Percentiles rank a stretch among this genome's conserved stretches.
These are phyloP conservation scores for Erysimum cheiri DNA, from an alignment of 441 rosid species.

Conservation along the genomic window DNA sequence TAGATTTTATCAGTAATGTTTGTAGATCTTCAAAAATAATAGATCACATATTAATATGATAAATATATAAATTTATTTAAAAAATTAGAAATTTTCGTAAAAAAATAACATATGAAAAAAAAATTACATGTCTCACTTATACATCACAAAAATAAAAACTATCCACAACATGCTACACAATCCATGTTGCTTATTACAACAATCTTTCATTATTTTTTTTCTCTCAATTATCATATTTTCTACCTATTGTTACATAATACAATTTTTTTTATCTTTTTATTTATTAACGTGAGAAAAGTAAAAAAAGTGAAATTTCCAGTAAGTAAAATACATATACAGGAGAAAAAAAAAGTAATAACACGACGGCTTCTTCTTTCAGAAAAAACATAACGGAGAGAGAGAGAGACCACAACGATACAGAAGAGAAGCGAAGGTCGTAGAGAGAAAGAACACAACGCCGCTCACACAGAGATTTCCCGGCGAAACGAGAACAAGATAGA, in stretches of 20 bases:
- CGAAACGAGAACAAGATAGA: conserved; percentile 28
- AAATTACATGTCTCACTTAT: not conserved
- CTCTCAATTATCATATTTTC: no score
- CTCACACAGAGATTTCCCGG: conserved; percentile 42
- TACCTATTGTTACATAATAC: no score
- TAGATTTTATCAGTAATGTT: no score
- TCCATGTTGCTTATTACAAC: no score
- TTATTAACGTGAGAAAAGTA: no score
- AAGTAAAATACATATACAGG: conserved; percentile 17
- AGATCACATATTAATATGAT: no score
- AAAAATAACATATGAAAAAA: not conserved
- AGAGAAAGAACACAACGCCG: conserved; percentile 36
- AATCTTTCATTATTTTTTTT: no score
- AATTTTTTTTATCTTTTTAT: no score
- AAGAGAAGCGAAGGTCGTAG: conserved; percentile 46
- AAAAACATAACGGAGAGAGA: conserved; percentile 44
- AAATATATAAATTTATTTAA: no score
- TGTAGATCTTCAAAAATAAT: no score
- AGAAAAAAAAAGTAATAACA: conserved; percentile 23
- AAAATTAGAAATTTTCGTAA: no score
- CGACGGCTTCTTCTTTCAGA: conserved; percentile 55
- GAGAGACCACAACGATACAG: conserved; percentile 40
- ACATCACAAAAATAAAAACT: not conserved
- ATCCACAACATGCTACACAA: no score
- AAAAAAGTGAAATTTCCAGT: not conserved